phyloP scores from a whole-genome alignment of 2,329 filamentous ascomycete species.

The Rugonectria rugulosa region DNA sequence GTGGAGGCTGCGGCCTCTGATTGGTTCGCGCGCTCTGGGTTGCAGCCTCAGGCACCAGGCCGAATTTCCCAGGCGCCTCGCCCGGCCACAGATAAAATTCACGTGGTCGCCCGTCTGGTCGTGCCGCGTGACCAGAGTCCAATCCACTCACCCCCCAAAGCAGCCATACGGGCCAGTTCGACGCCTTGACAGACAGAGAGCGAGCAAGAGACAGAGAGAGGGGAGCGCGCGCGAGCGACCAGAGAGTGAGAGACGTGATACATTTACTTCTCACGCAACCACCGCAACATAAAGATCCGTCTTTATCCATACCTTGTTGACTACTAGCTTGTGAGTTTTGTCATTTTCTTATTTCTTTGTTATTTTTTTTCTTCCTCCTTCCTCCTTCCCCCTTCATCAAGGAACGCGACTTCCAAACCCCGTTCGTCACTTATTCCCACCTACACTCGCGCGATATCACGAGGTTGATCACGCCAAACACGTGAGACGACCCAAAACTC shows the following conservation, averaged over 20 bases:
- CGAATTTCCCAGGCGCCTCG: slow-evolving; percentile 4
- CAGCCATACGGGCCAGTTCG: slow-evolving; percentile 2
- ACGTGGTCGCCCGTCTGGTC: slow-evolving; percentile 49
- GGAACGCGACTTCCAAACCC: slow-evolving; percentile 28
- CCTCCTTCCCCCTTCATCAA: slow-evolving; percentile 10
- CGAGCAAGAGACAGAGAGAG: too few species aligned
- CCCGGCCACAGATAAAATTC: slow-evolving; percentile 41
- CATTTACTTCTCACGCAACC: slow-evolving; percentile 27
- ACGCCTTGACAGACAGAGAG: not conserved
- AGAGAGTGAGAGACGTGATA: slow-evolving; percentile 23
- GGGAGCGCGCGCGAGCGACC: too few species aligned
- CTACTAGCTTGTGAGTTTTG: slow-evolving; percentile 24
- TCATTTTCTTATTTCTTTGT: slow-evolving; percentile 13
- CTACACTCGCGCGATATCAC: slow-evolving; percentile 54
- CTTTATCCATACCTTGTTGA: slow-evolving; percentile 17
- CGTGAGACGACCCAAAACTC: slow-evolving; percentile 53
- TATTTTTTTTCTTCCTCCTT: slow-evolving; percentile 17
- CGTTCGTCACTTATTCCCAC: slow-evolving; percentile 44
- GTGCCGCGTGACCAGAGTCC: slow-evolving; percentile 50
- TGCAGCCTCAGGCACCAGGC: slow-evolving; percentile 33
- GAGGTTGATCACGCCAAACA: slow-evolving; percentile 56
- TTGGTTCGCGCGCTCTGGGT: too few species aligned
- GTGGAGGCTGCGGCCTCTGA: slow-evolving; percentile 26
- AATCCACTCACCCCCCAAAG: slow-evolving; percentile 24
- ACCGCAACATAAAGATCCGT: slow-evolving; percentile 40